Evolutionary conservation across 495 filamentous ascomycete genomes (phyloP), one percentile per base, ranked within the genome.

Genomic region (Trichoderma asperelloides): DNA sequence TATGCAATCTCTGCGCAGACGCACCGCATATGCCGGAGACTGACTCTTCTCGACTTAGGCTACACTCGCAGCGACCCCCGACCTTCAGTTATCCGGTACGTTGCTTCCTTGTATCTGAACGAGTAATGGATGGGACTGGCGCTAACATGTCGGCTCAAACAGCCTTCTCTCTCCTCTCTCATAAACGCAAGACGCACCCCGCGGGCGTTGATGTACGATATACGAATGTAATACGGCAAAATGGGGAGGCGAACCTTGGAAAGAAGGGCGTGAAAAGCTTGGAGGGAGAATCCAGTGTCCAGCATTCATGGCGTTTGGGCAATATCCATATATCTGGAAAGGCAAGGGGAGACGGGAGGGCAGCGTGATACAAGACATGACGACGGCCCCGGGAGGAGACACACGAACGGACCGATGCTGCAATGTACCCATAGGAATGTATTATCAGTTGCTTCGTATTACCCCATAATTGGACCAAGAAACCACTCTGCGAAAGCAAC

Each of bases 51-150:
- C 23, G 11, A 60, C 30, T 73, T 73, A 96, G 92, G 95, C 69
- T 98, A 96, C 81, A 94, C 93, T 55, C 88, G 90, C 74, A 97
- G 93, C 82, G 88, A 92, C 72, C 95, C 95, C 25, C 87, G 89
- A 75, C 95, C 95, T 21, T 88, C 91, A n/a, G 77, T 98, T 73
- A 96, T 98, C 81, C 88, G 92, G 94, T 97, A 84, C 66, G 74
- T 71, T 63, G 25, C 11, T 18, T 15, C 6, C 15, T 9, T 23
- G 4, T 13, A 23, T 12, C 21, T n/a, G 12, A 41, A 64, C 7
- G 12, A 21, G 3, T 21, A 51, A 25, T 0, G 6, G 21, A 45
- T 1, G 13, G 41, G 33, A 33, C 2, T 21, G 33, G 13, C 40
- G 63, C 63, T 45, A 64, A 64, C 63, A 45, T 23, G 28, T 33